Base-by-base conservation (phyloP, 768 basidiomycete genomes). In the Amanita inopinata region DNA sequence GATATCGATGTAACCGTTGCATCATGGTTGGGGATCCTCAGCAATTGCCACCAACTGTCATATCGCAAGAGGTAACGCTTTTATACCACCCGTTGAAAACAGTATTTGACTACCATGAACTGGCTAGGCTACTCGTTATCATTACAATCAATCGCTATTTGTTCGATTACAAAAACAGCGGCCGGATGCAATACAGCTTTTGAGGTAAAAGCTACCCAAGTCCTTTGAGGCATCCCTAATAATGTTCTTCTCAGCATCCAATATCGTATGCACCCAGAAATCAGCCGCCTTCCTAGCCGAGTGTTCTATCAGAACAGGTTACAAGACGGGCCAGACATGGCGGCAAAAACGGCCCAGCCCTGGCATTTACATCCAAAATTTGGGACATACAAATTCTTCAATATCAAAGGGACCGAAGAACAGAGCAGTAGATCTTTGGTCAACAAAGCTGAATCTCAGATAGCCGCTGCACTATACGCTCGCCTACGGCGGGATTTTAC, bases 191-290 rank as follows among this genome's bases (percentile, higher is more conserved):
- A 87, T 94, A 30, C 90, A 97, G 61, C 70, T 99, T 1, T 63
- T 99, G 34, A 94, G 88, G 92, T 87, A 51, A 46, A 66, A 49
- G 35, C 36, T 6, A 28, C 10, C 42, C 23, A 24, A 28, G 24
- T 24, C 22, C 11, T 25, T 7, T 38, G 14, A 30, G 14, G 20
- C 19, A 5, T 24, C 15, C 18, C 17, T 46, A 31, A 25, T 41
- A 20, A 33, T 28, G 40, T 35, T 9, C n/a, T 31, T 38, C 36
- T 15, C 46, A 97, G 94, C 52, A 98, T 99, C 31, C 96, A 99
- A 64, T 99, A 99, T 57, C 93, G 96, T 50, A 99, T 99, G 96
- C 93, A 99, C 56, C 94, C 94, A 1, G 81, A 88, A 39, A 97
- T 98, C 56, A 94, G 91, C 48, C 68, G 68, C 38, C 73, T 99